Base-by-base conservation (phyloP, 2,329 filamentous ascomycete genomes). In the Fusarium denticulatum region DNA sequence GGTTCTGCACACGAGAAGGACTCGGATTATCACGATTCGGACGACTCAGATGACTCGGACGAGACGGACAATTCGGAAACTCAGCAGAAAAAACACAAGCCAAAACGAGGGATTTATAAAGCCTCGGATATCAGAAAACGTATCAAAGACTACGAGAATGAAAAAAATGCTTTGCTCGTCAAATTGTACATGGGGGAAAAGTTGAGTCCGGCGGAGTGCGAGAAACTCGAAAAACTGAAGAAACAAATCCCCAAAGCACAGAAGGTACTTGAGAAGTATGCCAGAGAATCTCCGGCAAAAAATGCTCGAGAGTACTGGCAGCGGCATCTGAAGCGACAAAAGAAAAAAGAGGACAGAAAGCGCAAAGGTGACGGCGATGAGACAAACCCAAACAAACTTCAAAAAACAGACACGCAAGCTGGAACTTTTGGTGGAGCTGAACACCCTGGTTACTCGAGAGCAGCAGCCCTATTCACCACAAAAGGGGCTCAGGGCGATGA, bases 131-230 rank as follows among this genome's bases (percentile, higher is more conserved):
- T 34, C 15, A 14, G 14, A 1, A 7, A 22, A 4, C 7, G 4
- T 2, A 13, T 46, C 18, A 26, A 28, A 2, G 6, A 20, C 24
- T 15, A 9, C 6, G 28, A 49, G 18, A 37, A 3, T 7, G 5
- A 6, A 20, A 34, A 8, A 11, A 28, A 42, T 3, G 9, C 10
- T 6, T 3, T 65, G 4, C 0, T 60, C 9, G 0, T 8, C 4
- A 66, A 13, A 24, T 0, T 34, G 18, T 4, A n/a, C 1, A 7
- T 9, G 14, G 53, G 34, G 2, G 4, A 16, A 2, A 15, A 43
- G 5, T 3, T 28, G 6, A 16, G 4, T 2, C 9, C 11, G 5
- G 2, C 6, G 11, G 11, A 49, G n/a, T 1, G 0, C 3, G 4
- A 60, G 18, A 15, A 1, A 1, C 40, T 43, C 40, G 40, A 43